Evolutionary conservation across 148 eudicot species (phyloP).

Genomic region (Limonium bicolor): DNA sequence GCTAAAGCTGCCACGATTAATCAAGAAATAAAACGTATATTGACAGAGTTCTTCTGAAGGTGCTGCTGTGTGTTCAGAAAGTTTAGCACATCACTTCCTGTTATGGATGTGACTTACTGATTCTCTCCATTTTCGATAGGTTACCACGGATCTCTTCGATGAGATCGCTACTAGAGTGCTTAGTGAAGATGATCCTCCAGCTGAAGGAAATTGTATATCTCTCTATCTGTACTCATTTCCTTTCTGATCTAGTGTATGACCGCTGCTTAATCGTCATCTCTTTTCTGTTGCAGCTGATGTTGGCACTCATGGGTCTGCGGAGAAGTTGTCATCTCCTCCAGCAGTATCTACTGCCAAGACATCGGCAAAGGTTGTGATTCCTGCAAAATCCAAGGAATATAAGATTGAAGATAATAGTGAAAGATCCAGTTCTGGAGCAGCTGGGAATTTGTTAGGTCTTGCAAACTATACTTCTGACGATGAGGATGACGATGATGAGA

Average conservation of each 20-base stretch:
- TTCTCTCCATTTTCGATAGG: conserved; percentile 30
- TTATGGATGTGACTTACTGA: conserved; percentile 8
- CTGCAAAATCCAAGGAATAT: conserved; percentile 28
- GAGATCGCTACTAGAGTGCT: conserved; percentile 90
- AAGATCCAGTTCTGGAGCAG: conserved; percentile 43
- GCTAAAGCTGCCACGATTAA: conserved; percentile 76
- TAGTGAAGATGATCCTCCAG: conserved; percentile 46
- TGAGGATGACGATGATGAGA: conserved; percentile 46
- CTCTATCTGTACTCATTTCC: background rate
- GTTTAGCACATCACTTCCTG: background rate
- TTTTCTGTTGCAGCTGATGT: conserved; percentile 16
- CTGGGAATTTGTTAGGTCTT: conserved; percentile 76
- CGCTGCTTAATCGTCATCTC: background rate
- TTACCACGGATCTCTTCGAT: conserved; percentile 87
- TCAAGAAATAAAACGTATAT: conserved; percentile 88
- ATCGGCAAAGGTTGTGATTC: conserved; percentile 50
- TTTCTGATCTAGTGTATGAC: background rate
- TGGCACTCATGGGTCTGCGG: conserved; percentile 15
- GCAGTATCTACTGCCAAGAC: conserved; percentile 38
- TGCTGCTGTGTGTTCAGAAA: conserved; percentile 11
- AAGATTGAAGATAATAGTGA: conserved; percentile 39
- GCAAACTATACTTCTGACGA: conserved; percentile 85
- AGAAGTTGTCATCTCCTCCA: conserved; percentile 17
- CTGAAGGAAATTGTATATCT: conserved; percentile 27
- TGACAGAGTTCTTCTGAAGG: conserved; percentile 95